Base-by-base conservation (phyloP, 2,329 filamentous ascomycete genomes). In the Tolypocladium endophyticum region DNA sequence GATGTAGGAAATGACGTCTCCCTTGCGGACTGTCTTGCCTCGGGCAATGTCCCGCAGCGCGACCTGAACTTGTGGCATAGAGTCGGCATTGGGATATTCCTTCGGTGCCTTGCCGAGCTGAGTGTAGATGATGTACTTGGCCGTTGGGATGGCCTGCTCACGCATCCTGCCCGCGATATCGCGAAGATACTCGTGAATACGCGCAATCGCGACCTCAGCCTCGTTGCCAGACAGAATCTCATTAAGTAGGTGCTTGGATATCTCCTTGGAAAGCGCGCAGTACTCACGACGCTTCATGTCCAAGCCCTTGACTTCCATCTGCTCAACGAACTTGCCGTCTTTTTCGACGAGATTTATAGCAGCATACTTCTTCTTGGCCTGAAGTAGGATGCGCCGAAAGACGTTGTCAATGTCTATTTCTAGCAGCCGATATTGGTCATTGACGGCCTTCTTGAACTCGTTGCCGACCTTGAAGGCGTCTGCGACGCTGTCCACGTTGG, bases 361-460 rank as follows among this genome's bases (percentile, higher is more conserved):
- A 11, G 94, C 94, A 73, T 99, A 99, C 79, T 99, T 99, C 81
- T 99, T 99, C 82, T 99, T 99, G 36, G 94, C 93, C 70, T 97
- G 94, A 18, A 99, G 81, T 45, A 99, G 78, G 59, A 99, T 89
- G 38, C 94, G 88, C 54, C 93, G 86, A 81, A 99, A 99, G 62
- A 97, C 84, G 68, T 97, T 97, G 74, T 99, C 94, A 65, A 99
- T 96, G 69, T 99, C 94, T 64, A 99, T 99, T 72, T 99, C 95
- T 18, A 99, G 81, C 57, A 97, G 82, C 68, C 82, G 89, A 74
- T 99, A 99, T 63, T 88, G 87, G 67, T 96, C 90, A 70, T 99
- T 99, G 75, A 99, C 94, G 30, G 90, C 85, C 67, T 86, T 88
- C 77, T 97, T 97, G 81, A 99, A 97, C 63, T 97, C 91, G 53